Conservation (phyloP, 2,329 filamentous ascomycete species). For the Rhinocladiella similis region DNA sequence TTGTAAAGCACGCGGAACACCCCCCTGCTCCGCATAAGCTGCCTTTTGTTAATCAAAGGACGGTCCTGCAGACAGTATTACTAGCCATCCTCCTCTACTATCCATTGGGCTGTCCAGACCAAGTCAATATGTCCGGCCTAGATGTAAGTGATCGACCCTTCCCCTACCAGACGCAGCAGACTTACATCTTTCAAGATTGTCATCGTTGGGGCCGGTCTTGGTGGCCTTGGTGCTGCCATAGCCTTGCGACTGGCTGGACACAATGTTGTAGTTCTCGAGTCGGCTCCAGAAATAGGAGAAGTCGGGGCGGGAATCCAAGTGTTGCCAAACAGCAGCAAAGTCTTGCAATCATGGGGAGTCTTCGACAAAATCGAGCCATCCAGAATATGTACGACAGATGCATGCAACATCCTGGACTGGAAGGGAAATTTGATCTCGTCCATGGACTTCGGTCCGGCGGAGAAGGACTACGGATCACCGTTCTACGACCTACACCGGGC, state of each 20-base stretch:
- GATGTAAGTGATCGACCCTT: not conserved
- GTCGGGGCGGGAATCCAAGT: conserved; percentile 30
- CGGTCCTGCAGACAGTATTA: not conserved
- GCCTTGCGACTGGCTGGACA: conserved; percentile 30
- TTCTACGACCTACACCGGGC: conserved; percentile 54
- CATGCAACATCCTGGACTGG: conserved; percentile 14
- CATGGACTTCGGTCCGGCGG: not conserved
- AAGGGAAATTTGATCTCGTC: conserved; percentile 19
- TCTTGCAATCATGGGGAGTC: conserved; percentile 24
- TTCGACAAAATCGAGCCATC: conserved; percentile 3
- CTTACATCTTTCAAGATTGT: conserved; percentile 37
- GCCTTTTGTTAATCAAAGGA: not conserved
- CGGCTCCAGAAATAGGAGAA: conserved; percentile 27
- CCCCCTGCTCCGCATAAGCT: not conserved
- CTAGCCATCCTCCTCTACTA: no score
- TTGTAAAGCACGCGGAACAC: not conserved
- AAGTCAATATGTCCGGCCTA: not conserved
- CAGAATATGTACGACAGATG: not conserved
- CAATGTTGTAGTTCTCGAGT: conserved; percentile 32
- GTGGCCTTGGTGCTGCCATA: conserved; percentile 33
- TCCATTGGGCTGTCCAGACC: no score
- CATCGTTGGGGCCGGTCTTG: conserved; percentile 36
- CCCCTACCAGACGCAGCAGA: not conserved
- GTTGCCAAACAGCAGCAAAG: conserved; percentile 26
- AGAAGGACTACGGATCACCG: conserved; percentile 28